Base-by-base conservation (phyloP, 495 filamentous ascomycete genomes). In the Geoglossum glabrum region DNA sequence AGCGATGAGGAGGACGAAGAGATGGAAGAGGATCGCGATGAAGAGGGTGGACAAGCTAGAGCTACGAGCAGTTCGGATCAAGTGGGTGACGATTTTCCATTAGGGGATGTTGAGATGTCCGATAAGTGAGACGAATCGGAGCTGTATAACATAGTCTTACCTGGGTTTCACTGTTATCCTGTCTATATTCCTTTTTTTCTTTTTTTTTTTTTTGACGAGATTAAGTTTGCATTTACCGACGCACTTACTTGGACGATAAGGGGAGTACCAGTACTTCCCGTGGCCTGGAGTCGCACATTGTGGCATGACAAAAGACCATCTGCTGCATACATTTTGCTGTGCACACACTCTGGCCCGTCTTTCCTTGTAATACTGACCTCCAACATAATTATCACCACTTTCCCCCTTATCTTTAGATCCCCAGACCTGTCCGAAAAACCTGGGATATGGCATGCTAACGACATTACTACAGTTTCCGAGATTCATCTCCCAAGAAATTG, bases 1-100 rank as follows among this genome's bases (percentile, higher is more conserved):
- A 95, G 88, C 64, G 89, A 94, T 61, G 92, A 96, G 63, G 92
- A 97, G 57, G 92, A 98, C 61, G 92, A 96, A 63, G 92, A 98
- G 60, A 82, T 86, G 78, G 85, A 88, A 56, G 89, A 90, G 64
- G 83, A 90, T 54, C 86, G 84, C 58, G 88, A 92, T 59, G 79
- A 80, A 52, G 77, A 80, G 61, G 72, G 77, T 34, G 66, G 34
- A 51, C 54, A 63, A 45, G 59, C 55, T 45, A 57, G 61, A 58
- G 61, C 63, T 30, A 60, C 67, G 55, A 62, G 62, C 27, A 76
- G 78, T 57, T 67, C 72, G 60, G 81, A 85, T 68, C 77, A 82
- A 76, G 81, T 84, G 73, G 78, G 81, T 83, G 73, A 74, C 82
- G 73, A 74, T 65, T 64, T 72, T 71, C 71, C 74, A 63, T 76